phyloP scores from a whole-genome alignment of 371 early-diverging fungal species.

The Mycotypha africana region DNA sequence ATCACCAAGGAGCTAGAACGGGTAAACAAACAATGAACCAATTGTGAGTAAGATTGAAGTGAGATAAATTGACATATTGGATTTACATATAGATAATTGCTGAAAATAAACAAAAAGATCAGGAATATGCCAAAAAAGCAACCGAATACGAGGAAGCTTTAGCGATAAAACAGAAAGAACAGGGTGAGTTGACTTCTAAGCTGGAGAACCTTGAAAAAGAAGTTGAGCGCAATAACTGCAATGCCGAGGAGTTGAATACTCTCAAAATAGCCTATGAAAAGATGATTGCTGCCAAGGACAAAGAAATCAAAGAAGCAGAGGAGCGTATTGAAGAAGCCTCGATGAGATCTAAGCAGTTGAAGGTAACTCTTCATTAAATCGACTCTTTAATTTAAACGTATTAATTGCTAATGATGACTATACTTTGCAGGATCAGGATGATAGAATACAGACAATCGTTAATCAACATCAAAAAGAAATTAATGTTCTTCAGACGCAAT shows the following conservation, averaged over 20 bases:
- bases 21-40: constrained; percentile 7
- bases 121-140: neutral
- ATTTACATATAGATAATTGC: too few relatives aligned
- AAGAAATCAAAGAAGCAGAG: constrained; percentile 35
- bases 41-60: neutral
- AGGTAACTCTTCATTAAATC: too few relatives aligned
- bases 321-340: constrained; percentile 20
- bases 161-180: constrained; percentile 5
- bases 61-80: too few relatives aligned
- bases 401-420: neutral
- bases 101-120: neutral
- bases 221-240: neutral
- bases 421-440: constrained; percentile 12
- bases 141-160: constrained; percentile 2
- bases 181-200: constrained; percentile 6
- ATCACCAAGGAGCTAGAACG: constrained; percentile 1
- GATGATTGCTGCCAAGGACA: constrained; percentile 31
- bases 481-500: constrained; percentile 35
- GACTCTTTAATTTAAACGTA: neutral
- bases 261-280: constrained; percentile 31
- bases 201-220: constrained; percentile 1
- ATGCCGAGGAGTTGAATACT: constrained; percentile 15
- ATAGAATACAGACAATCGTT: constrained; percentile 27
- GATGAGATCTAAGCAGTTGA: neutral
- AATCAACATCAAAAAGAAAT: constrained; percentile 41